Base-by-base conservation (phyloP, 257 asterid genomes). In the Scutellaria baicalensis region DNA sequence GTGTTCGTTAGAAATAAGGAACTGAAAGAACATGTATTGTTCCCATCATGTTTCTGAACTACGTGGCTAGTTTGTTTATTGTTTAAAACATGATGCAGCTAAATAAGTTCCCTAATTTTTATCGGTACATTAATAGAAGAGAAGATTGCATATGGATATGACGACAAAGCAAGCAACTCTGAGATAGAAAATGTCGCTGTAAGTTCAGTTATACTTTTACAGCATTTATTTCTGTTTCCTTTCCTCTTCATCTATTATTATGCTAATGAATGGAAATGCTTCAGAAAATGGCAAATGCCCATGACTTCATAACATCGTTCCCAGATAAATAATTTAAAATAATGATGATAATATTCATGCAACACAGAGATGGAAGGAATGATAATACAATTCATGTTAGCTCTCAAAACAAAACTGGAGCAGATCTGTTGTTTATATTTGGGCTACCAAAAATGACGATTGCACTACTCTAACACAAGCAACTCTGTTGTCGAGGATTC, bases 241-340 rank as follows among this genome's bases (percentile, higher is more conserved):
- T 27, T 27, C 33, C 5, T 27, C 33, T 27, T 27, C 33, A 27
- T 27, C 33, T 27, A 27, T 2, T 27, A 27, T 27, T 27, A 27
- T 27, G 33, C 33, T 27, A 27, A 27, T 27, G 33, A 27, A 27
- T 27, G 33, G 3, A 0, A 0, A 27, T 27, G 33, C n/a, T 40
- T 39, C 89, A 89, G 95, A 92, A 83, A 84, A 87, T 92, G 95
- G 95, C 92, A 0, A 89, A 89, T 68, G 96, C 96, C 48, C 89
- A 85, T 21, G 97, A 92, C 45, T 92, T 92, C 76, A 60, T 89
- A 8, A 73, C 81, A 61, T 80, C 80, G 45, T 89, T 87, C 60
- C 80, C 87, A 9, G 97, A 89, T 0, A 88, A 89, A 75, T 89
- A 16, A 20, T n/a, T 38, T 36, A 45, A 48, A 51, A 51, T n/a